Conservation (phyloP, 1,139 yeast genomes). For the Diutina catenulata region DNA sequence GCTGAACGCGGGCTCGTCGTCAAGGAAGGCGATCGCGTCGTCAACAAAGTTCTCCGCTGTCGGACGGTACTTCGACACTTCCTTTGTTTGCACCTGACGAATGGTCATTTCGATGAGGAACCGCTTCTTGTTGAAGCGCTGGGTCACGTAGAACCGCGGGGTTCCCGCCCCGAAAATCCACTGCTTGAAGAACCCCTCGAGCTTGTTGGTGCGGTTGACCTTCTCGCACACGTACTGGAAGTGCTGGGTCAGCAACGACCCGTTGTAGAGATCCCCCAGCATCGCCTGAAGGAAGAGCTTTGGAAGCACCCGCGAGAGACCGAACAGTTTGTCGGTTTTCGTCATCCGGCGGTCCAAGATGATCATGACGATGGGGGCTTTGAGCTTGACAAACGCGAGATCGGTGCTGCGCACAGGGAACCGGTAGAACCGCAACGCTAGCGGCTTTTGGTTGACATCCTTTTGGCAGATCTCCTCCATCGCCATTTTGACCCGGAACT, state of each 20-base stretch:
- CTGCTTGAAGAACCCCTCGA: conserved; percentile 78
- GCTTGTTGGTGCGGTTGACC: conserved; percentile 66
- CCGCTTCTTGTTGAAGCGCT: conserved; percentile 84
- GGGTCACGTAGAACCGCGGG: conserved; percentile 81
- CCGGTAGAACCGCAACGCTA: conserved; percentile 54
- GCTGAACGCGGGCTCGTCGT: conserved; percentile 25
- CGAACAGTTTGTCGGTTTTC: conserved; percentile 89
- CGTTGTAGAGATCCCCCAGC: conserved; percentile 83
- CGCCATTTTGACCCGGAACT: conserved; percentile 53
- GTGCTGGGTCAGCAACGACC: conserved; percentile 70
- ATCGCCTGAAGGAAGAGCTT: conserved; percentile 86
- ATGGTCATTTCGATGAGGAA: conserved; percentile 93
- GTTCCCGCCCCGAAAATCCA: conserved; percentile 91
- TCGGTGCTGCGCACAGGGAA: conserved; percentile 61
- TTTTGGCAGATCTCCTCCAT: conserved; percentile 35
- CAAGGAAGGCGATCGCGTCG: conserved; percentile 31
- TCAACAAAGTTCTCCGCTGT: conserved; percentile 28
- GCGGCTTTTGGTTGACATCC: conserved; percentile 32
- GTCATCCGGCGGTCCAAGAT: conserved; percentile 90
- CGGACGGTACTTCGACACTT: conserved; percentile 27
- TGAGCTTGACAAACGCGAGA: conserved; percentile 54
- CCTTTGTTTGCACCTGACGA: conserved; percentile 74
- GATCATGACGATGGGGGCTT: conserved; percentile 77
- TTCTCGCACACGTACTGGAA: conserved; percentile 90
- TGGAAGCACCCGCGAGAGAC: conserved; percentile 83